phyloP scores from a whole-genome alignment of 441 rosid genomes.

The Jatropha multifida region DNA sequence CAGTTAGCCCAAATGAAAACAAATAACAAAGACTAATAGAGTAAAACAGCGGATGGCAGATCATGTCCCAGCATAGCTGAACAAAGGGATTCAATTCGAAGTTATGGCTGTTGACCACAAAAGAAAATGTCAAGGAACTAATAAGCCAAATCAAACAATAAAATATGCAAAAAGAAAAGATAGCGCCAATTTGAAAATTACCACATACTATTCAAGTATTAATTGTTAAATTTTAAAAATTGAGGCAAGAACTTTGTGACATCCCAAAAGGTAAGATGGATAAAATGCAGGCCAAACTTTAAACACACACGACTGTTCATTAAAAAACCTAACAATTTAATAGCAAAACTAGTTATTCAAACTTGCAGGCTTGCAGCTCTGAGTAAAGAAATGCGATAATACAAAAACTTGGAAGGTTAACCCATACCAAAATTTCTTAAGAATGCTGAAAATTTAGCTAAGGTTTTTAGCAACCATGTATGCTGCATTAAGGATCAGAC shows the following conservation, averaged over 20 bases:
- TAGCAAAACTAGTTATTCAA: background rate
- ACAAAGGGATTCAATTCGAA: slow-evolving; percentile 1
- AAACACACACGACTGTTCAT: background rate
- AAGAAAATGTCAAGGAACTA: slow-evolving; percentile 3
- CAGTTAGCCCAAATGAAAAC: background rate
- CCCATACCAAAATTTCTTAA: background rate
- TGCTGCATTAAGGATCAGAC: background rate
- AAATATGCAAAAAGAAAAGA: background rate
- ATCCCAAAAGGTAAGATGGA: background rate
- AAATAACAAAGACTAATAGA: background rate
- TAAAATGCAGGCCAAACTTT: background rate
- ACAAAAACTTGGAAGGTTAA: background rate
- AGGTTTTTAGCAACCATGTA: background rate
- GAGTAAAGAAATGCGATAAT: background rate
- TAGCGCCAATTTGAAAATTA: background rate
- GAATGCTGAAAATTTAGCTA: background rate
- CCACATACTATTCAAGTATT: background rate
- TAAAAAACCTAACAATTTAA: background rate
- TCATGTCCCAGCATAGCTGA: background rate
- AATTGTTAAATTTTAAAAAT: background rate
- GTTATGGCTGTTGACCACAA: background rate
- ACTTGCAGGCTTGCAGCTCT: background rate
- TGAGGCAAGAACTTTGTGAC: background rate
- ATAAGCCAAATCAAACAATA: background rate
- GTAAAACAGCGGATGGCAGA: background rate